Conservation (phyloP, 1,284 basidiomycete genomes). For the Rhodotorula glutinis region DNA sequence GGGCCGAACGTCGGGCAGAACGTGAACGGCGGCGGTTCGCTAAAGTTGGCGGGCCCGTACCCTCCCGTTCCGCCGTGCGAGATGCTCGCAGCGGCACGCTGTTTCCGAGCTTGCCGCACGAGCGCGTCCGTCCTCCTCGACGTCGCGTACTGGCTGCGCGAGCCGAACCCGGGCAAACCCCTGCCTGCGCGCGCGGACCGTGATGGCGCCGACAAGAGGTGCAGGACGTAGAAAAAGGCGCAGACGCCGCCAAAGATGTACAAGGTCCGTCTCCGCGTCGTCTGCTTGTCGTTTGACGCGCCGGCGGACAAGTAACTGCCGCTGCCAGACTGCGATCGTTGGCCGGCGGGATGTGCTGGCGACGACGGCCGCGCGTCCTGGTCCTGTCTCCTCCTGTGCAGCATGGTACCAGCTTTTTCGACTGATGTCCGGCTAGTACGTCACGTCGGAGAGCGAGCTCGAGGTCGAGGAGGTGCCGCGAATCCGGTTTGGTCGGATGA, state of each 20-base stretch:
- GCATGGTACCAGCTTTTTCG: background rate
- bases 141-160: constrained; percentile 22
- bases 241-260: constrained; percentile 25
- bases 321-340: background rate
- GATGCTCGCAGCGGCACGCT: constrained; percentile 32
- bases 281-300: constrained; percentile 11
- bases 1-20: constrained; percentile 87
- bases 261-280: constrained; percentile 4
- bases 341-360: constrained; percentile 3
- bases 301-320: constrained; percentile 9
- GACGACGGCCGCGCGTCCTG: constrained; percentile 6
- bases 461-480: background rate
- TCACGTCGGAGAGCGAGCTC: too few species aligned
- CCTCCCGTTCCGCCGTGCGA: constrained; percentile 41
- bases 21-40: constrained; percentile 66
- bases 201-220: constrained; percentile 25
- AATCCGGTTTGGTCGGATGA: too few species aligned
- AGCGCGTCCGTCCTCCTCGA: constrained; percentile 35
- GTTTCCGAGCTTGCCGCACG: constrained; percentile 32
- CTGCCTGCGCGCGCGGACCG: constrained; percentile 20
- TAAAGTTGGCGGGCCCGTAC: constrained; percentile 44
- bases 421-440: too few species aligned
- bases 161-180: constrained; percentile 35
- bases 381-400: constrained; percentile 20
- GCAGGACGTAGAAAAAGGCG: constrained; percentile 33